Evolutionary conservation across 2,329 filamentous ascomycete genomes (phyloP).

Genomic region (Fusarium sp.): DNA sequence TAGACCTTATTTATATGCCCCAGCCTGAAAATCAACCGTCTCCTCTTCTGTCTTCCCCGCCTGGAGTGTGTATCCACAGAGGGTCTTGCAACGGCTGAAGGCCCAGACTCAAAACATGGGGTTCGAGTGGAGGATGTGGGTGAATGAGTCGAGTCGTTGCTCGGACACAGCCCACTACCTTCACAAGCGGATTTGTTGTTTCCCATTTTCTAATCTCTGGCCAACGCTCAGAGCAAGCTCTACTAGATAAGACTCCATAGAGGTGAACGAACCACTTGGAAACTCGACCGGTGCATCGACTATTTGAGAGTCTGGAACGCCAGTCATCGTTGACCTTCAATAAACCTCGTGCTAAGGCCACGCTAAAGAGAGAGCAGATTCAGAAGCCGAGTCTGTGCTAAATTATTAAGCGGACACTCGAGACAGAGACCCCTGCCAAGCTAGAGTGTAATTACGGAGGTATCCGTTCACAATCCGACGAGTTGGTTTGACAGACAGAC

Average conservation of each 20-base stretch:
- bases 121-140: background rate
- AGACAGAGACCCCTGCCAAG: background rate
- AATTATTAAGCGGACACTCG: background rate
- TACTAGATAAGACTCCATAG: background rate
- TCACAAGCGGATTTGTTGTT: background rate
- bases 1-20: background rate
- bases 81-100: background rate
- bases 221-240: background rate
- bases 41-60: background rate
- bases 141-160: background rate
- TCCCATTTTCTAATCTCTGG: background rate
- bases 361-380: background rate
- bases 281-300: background rate
- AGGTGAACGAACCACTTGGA: background rate
- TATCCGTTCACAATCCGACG: background rate
- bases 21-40: background rate
- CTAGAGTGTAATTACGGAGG: background rate
- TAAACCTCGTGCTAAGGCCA: background rate
- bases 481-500: background rate
- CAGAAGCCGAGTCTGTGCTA: background rate
- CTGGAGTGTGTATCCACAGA: background rate
- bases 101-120: background rate
- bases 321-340: background rate
- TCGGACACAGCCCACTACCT: background rate
- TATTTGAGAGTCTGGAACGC: background rate